phyloP scores from a whole-genome alignment of 345 rosid species.

The Salix udensis region DNA sequence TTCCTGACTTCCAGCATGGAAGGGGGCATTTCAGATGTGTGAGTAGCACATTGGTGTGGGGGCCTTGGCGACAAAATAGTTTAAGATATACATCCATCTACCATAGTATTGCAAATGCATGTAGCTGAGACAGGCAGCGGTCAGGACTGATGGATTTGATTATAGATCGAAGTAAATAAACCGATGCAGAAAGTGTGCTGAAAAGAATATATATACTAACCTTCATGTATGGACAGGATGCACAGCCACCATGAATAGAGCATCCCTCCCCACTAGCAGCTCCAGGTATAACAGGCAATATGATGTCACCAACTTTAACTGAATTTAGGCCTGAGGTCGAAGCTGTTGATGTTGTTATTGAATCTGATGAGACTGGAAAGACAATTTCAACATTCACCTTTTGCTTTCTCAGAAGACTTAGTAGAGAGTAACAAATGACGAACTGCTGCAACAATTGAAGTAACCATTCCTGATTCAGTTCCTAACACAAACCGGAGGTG shows the following conservation, averaged over 20 bases:
- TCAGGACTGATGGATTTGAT: not conserved
- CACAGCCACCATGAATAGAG: constrained; percentile 93
- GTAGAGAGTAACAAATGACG: constrained; percentile 48
- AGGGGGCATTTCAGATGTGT: not conserved
- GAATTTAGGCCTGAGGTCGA: constrained; percentile 42
- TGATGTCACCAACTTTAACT: constrained; percentile 37
- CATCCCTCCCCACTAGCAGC: constrained; percentile 94
- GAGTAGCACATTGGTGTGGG: not conserved
- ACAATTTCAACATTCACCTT: constrained; percentile 81
- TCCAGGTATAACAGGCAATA: constrained; percentile 80
- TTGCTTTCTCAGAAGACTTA: constrained; percentile 39
- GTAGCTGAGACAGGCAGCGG: not conserved
- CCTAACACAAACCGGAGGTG: constrained; percentile 90
- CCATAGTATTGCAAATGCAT: not conserved
- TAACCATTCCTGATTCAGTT: constrained; percentile 97
- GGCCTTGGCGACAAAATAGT: not conserved
- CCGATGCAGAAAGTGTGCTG: not conserved
- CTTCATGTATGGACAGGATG: constrained; percentile 99
- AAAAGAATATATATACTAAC: constrained; percentile 31
- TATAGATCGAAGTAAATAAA: too few relatives aligned
- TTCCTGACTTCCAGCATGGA: not conserved
- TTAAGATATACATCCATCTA: not conserved
- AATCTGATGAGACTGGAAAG: constrained; percentile 88
- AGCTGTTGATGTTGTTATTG: constrained; percentile 56
- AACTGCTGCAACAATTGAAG: constrained; percentile 82